phyloP scores from a whole-genome alignment of 306 rosid genomes.

The Vigna reflexopilosa region DNA sequence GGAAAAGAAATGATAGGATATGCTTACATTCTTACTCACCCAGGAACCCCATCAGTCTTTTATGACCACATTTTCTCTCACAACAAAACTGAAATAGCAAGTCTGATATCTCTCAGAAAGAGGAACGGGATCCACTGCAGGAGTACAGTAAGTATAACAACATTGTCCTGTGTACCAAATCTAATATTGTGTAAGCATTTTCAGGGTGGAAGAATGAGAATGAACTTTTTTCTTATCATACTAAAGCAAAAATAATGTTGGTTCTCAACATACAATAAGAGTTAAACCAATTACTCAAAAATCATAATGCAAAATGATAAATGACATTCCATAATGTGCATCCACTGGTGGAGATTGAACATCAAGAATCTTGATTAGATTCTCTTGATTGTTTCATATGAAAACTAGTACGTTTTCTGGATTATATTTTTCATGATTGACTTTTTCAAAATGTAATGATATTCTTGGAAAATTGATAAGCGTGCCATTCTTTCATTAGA shows the following conservation, averaged over 20 bases:
- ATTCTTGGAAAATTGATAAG: slow-evolving; percentile 8
- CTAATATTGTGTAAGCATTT: background rate
- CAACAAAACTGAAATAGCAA: slow-evolving; percentile 60
- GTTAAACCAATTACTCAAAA: background rate
- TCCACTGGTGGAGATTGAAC: background rate
- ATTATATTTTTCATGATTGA: slow-evolving; percentile 10
- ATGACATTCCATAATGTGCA: slow-evolving; percentile 1
- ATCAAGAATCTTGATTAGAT: too few species aligned
- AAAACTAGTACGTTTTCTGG: slow-evolving; percentile 12
- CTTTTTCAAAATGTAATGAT: background rate
- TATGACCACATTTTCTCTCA: slow-evolving; percentile 81
- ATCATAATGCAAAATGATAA: background rate
- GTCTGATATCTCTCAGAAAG: slow-evolving; percentile 67
- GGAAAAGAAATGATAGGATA: slow-evolving; percentile 93
- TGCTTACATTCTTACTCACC: slow-evolving; percentile 88
- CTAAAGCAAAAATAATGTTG: background rate
- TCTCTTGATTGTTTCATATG: background rate
- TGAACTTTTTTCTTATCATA: background rate
- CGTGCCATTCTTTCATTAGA: background rate
- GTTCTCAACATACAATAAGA: background rate
- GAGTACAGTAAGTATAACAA: slow-evolving; percentile 65
- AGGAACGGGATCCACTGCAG: slow-evolving; percentile 74
- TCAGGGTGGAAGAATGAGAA: background rate
- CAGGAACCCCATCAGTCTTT: slow-evolving; percentile 89
- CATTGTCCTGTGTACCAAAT: slow-evolving; percentile 7